Evolutionary conservation across 2,329 filamentous ascomycete genomes (phyloP).

Genomic region (Annulohypoxylon truncatum): DNA sequence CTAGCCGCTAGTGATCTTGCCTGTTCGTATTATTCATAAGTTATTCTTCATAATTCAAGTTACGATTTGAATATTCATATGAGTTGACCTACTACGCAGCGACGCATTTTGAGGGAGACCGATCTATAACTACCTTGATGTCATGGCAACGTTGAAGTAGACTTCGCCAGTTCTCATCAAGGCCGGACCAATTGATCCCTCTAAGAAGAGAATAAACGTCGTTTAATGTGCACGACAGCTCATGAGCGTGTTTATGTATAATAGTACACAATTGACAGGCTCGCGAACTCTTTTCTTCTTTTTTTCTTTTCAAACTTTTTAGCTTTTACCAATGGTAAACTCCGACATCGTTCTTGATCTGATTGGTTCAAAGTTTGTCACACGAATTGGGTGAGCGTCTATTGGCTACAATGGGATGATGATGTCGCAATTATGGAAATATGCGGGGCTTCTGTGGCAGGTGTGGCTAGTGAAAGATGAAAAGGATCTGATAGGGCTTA

Average conservation of each 20-base stretch:
- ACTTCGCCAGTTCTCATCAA: background rate
- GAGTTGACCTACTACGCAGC: background rate
- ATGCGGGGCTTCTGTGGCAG: background rate
- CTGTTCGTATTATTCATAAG: background rate
- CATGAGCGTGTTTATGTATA: background rate
- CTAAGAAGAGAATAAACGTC: background rate
- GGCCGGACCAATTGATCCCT: background rate
- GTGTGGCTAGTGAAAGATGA: background rate
- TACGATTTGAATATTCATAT: background rate
- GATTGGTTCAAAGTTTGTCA: conserved; percentile 2
- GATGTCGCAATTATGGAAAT: background rate
- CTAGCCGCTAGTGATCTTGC: background rate
- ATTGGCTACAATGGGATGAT: background rate
- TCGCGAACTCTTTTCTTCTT: background rate
- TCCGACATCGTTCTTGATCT: conserved; percentile 6
- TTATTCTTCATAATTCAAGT: background rate
- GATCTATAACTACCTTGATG: background rate
- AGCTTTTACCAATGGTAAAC: background rate
- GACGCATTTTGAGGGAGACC: background rate
- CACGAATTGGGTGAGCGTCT: background rate
- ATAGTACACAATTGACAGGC: no score
- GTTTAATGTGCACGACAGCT: background rate
- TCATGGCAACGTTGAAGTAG: background rate
- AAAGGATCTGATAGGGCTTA: conserved; percentile 7
- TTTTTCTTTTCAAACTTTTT: background rate